phyloP scores from a whole-genome alignment of 345 rosid species.

The Arabidopsis thaliana region DNA sequence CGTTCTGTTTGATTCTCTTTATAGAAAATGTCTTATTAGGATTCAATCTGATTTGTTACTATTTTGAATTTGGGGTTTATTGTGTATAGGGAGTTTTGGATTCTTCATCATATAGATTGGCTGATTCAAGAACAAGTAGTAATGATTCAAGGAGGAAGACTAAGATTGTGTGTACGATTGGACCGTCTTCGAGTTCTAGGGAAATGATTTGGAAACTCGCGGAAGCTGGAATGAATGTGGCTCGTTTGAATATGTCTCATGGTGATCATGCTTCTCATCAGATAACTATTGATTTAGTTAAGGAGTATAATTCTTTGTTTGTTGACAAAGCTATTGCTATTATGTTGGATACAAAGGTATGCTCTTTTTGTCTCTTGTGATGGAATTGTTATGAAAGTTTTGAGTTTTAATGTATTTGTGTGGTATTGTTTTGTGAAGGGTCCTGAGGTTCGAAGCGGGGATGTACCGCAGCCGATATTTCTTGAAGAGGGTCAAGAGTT shows the following conservation, averaged over 20 bases:
- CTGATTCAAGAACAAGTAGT: slow-evolving; percentile 43
- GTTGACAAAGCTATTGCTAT: slow-evolving; percentile 83
- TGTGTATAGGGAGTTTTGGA: slow-evolving; percentile 53
- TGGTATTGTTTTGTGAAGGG: slow-evolving; percentile 58
- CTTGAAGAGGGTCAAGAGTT: slow-evolving; percentile 88
- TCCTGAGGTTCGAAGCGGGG: slow-evolving; percentile 99
- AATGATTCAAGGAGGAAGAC: slow-evolving; percentile 67
- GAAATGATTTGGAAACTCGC: slow-evolving; percentile 99
- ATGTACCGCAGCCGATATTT: slow-evolving; percentile 80
- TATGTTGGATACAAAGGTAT: slow-evolving; percentile 96
- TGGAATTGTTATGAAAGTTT: neutral
- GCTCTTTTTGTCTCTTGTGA: neutral
- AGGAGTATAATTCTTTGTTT: slow-evolving; percentile 85
- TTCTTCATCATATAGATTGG: slow-evolving; percentile 43
- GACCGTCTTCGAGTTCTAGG: slow-evolving; percentile 91
- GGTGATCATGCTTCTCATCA: slow-evolving; percentile 94
- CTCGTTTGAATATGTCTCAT: slow-evolving; percentile 95
- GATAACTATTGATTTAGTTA: slow-evolving; percentile 85
- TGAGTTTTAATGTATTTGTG: neutral
- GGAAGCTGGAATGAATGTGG: slow-evolving; percentile 92
- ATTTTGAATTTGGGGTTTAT: slow-evolving; percentile 9
- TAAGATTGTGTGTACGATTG: slow-evolving; percentile 93
- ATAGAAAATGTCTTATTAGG: neutral
- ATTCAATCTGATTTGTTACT: neutral
- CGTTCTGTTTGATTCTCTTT: slow-evolving; percentile 18